Percentiles rank a stretch among this genome's conserved stretches.
Conservation (phyloP, 2,329 filamentous ascomycete genomes). For the Cladophialophora chaetospira region DNA sequence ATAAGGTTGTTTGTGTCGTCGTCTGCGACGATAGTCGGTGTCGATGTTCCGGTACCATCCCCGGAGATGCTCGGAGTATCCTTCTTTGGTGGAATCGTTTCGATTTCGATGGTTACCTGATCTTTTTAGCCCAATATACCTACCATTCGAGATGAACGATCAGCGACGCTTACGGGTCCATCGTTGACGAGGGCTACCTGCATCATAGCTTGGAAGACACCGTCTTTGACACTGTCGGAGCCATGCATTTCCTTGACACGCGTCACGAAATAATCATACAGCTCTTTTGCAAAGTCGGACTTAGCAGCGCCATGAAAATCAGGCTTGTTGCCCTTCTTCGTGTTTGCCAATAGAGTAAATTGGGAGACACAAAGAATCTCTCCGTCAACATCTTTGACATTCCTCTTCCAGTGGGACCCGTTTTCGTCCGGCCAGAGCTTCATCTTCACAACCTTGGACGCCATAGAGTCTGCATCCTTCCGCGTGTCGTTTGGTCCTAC, state of each 20-base stretch:
- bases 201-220: constrained; percentile 99
- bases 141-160: background rate
- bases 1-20: background rate
- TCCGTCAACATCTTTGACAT: constrained; percentile 81
- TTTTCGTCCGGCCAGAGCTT: constrained; percentile 86
- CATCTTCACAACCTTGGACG: constrained; percentile 82
- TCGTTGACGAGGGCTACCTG: constrained; percentile 92
- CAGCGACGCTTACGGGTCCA: constrained; percentile 56
- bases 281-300: constrained; percentile 72
- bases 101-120: constrained; percentile 41
- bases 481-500: constrained; percentile 87
- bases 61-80: constrained; percentile 31
- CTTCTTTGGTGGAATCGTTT: constrained; percentile 48
- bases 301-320: constrained; percentile 88
- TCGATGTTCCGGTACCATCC: constrained; percentile 13
- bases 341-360: constrained; percentile 88
- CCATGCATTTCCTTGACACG: constrained; percentile 73
- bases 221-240: constrained; percentile 79
- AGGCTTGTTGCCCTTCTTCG: constrained; percentile 95
- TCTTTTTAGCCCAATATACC: constrained; percentile 8
- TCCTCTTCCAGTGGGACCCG: constrained; percentile 83
- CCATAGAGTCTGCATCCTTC: constrained; percentile 82
- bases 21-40: constrained; percentile 7
- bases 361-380: constrained; percentile 98
- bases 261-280: constrained; percentile 82